Base-by-base conservation (phyloP, 169 alveolate species). In the Fabrea salina region DNA sequence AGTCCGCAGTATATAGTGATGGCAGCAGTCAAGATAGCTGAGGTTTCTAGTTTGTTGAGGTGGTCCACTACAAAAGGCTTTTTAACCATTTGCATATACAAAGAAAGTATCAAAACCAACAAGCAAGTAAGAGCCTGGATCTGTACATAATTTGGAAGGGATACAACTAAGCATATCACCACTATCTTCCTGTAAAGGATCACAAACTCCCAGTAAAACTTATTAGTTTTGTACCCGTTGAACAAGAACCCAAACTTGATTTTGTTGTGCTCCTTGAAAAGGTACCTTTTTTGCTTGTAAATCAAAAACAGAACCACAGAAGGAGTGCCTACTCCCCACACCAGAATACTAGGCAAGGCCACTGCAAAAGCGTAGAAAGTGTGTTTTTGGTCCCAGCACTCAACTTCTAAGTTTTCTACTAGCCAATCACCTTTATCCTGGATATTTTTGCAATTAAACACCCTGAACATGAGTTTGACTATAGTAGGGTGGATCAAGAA, bases 151-250 rank as follows among this genome's bases (percentile, higher is more conserved):
- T 50, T 35, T 30, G 40, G 1, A 25, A 84, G 41, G 56, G 75
- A 80, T 4, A 84, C 87, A 3, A 87, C 70, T 8, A 80, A 51
- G 61, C 56, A 84, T 16, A 82, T 76, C 25, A 85, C 71, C 25
- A 79, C 33, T 0, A 85, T 82, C 54, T 85, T 85, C 50, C 90
- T 47, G 30, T 81, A 81, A 75, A 85, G 50, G 4, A 71, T 85
- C 0, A 85, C 82, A 5, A 61, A 58, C 66, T 85, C 90, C 89
- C 90, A 85, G 77, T 30, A 85, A 44, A 41, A 85, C 37, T 37
- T 53, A 30, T 56, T 37, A 8, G 27, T 33, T 35, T 56, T 37
- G 56, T 82, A 85, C 51, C 91, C 91, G 3, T 59, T 74, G 30
- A 57, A 61, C 13, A 82, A 49, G 49, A 82, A 82, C 37, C 91